phyloP scores from a whole-genome alignment of 306 rosid genomes.

The Elaeagnus macrophylla region DNA sequence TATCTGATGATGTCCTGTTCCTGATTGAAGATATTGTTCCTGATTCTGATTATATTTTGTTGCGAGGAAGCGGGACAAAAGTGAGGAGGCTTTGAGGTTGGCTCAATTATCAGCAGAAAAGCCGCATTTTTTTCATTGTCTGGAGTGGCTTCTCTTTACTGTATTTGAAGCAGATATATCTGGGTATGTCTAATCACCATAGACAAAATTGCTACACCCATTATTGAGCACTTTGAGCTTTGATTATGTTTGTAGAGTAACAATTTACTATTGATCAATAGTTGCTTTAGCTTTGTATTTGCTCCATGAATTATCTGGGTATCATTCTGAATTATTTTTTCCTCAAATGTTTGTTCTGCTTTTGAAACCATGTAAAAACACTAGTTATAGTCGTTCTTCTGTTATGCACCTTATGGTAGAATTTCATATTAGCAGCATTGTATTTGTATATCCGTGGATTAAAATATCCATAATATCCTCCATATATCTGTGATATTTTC shows the following conservation, averaged over 20 bases:
- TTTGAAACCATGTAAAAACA: too few relatives aligned
- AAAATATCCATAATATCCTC: too few relatives aligned
- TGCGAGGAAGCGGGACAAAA: constrained; percentile 70
- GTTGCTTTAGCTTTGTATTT: neutral
- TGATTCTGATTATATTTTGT: constrained; percentile 14
- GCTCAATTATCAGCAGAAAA: constrained; percentile 95
- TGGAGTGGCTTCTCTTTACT: constrained; percentile 98
- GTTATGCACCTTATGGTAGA: too few relatives aligned
- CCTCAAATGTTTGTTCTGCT: too few relatives aligned
- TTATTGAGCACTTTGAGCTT: constrained; percentile 2
- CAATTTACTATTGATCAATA: neutral
- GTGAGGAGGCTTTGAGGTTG: constrained; percentile 87
- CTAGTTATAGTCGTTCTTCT: too few relatives aligned
- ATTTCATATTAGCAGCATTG: too few relatives aligned
- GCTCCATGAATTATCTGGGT: too few relatives aligned
- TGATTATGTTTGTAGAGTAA: neutral
- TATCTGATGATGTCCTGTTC: neutral
- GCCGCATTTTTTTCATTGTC: constrained; percentile 96
- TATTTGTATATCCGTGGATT: too few relatives aligned
- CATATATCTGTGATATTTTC: too few relatives aligned
- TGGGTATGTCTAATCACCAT: constrained; percentile 38
- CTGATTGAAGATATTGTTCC: constrained; percentile 3
- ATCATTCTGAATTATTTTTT: too few relatives aligned
- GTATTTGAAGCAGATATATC: constrained; percentile 94
- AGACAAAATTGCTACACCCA: constrained; percentile 6